These are phyloP conservation scores for Chaetomiaceae sp. DNA, from an alignment of 2,329 filamentous ascomycete genomes.

Conservation along the genomic window DNA sequence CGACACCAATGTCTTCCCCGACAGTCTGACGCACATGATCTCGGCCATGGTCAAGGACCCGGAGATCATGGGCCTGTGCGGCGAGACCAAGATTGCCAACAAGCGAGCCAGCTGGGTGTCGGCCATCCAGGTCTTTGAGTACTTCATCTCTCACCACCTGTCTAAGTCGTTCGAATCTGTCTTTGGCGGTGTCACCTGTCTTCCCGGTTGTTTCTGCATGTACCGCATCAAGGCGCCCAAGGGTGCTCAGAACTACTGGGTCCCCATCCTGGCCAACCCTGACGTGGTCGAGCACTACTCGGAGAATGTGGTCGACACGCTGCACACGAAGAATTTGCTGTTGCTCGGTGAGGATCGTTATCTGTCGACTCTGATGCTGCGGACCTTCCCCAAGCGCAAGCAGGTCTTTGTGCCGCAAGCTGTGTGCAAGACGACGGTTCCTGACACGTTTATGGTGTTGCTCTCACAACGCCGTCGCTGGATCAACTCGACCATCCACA, in stretches of 20 bases:
- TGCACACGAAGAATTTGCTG: slow-evolving; percentile 95
- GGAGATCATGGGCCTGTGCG: slow-evolving; percentile 97
- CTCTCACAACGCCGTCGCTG: slow-evolving; percentile 92
- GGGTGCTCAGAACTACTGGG: slow-evolving; percentile 98
- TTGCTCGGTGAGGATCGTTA: slow-evolving; percentile 92
- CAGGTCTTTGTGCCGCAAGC: slow-evolving; percentile 98
- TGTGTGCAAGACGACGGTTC: slow-evolving; percentile 97
- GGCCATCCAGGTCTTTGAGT: slow-evolving; percentile 98
- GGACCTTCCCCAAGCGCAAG: slow-evolving; percentile 98
- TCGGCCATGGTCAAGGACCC: slow-evolving; percentile 99
- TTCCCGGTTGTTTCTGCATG: slow-evolving; percentile 99
- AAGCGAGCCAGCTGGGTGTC: slow-evolving; percentile 93
- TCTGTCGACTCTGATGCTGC: slow-evolving; percentile 93
- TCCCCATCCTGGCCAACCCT: slow-evolving; percentile 95
- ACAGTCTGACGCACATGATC: slow-evolving; percentile 97
- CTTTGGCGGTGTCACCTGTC: slow-evolving; percentile 97
- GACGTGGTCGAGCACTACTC: slow-evolving; percentile 99
- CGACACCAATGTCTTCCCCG: slow-evolving; percentile 98
- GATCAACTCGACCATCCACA: slow-evolving; percentile 99
- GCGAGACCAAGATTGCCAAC: slow-evolving; percentile 99
- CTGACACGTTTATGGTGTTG: slow-evolving; percentile 85
- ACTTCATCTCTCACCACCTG: slow-evolving; percentile 97
- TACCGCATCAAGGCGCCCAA: slow-evolving; percentile 99
- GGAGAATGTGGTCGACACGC: slow-evolving; percentile 95
- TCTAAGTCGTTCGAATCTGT: slow-evolving; percentile 97